Evolutionary conservation across 768 basidiomycete genomes (phyloP), one percentile per base, ranked within the genome.

Genomic region (Trametes gibbosa): DNA sequence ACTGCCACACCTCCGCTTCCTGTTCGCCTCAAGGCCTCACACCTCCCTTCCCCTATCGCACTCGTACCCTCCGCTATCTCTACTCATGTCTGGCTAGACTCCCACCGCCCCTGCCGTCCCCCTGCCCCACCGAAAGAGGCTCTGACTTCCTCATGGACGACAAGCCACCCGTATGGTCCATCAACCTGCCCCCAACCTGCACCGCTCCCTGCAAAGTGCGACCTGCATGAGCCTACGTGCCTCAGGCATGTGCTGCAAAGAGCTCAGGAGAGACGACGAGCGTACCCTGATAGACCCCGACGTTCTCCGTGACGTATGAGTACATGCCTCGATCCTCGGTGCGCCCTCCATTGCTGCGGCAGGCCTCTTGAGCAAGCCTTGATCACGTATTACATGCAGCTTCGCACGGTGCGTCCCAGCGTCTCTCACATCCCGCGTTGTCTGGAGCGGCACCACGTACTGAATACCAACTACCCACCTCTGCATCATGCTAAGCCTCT

Each of bases 171-270:
- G 81, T 90, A 0, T 92, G 90, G 90, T 72, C 85, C 8, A 77
- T 90, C 21, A 76, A 81, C 21, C 13, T 57, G 61, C 37, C 72
- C 75, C 1, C 66, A 74, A 14, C 66, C 74, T 1, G 72, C 79
- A 0, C 82, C 87, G 0, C 73, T 84, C 2, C 73, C 77, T 5
- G 75, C 82, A 21, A 84, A 85, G 68, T 92, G 90, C 68, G 79
- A 80, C 16, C 74, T 80, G 61, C 74, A 81, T 53, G 72, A 75
- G 29, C 78, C 80, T 34, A 75, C 75, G 9, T 56, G 75, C 45
- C n/a, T 82, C 81, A 50, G 90, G 88, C 8, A 73, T 94, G 4
- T 96, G 95, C 75, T 97, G 94, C 77, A 89, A 92, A 67, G 91
- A 95, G 54, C 83, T 96, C 58, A 92, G 84, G 68, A 83, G 77